Base-by-base conservation (phyloP, 139 green algal genomes). In the Chara braunii region DNA sequence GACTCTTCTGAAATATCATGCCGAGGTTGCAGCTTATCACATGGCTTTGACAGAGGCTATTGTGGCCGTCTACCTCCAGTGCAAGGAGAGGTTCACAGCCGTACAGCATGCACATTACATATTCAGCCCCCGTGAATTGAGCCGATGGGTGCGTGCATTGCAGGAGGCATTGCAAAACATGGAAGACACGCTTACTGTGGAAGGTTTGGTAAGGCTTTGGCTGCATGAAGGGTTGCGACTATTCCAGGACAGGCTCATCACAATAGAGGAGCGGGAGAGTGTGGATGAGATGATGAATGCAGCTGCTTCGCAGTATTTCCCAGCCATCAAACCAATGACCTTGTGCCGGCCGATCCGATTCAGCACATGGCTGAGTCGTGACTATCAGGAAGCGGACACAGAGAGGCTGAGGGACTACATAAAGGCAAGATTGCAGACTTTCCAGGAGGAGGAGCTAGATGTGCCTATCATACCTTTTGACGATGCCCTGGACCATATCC, bases 201-300 rank as follows among this genome's bases (percentile, higher is more conserved):
- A 56, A 28, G 8, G 45, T 56, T 22, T 65, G 59, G 56, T 65
- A 29, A 18, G 32, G 43, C 28, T 37, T 0, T 65, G 59, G 59
- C 37, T 68, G 43, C 59, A 68, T 68, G 59, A 68, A 50, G 59
- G 59, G 3, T 32, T 68, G 22, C 53, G 61, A 0, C 29, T 70
- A 12, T 70, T 31, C 31, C 23, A 33, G 12, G 61, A 70, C 24
- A 34, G 61, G 33, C 53, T 70, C 22, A 40, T 26, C n/a, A 22
- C 26, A n/a, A 52, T 55, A 30, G 50, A 71, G 24, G 61, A 71
- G 50, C 31, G 52, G 24, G n/a, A 34, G 8, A 60, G 53, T 31
- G 37, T 63, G 37, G 26, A 31, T 5, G 30, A 60, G 37, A 23
- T 57, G 37, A 31, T 63, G 26, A 35, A 63, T 8, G 12, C 31